Base-by-base conservation (phyloP, 345 rosid species). In the Bruguiera parviflora region DNA sequence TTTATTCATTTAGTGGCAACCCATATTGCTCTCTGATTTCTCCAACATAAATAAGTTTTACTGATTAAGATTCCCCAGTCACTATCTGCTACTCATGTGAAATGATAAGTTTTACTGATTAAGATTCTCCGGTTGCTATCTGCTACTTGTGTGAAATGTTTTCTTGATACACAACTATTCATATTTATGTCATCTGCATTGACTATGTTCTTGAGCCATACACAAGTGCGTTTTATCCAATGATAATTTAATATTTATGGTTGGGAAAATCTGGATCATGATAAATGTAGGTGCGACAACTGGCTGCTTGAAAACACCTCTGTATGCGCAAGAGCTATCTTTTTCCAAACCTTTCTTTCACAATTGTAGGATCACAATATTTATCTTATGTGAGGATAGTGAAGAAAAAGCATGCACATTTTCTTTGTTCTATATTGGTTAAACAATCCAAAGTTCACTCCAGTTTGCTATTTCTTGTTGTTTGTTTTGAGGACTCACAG, bases 401-500 rank as follows among this genome's bases (percentile, higher is more conserved):
- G 15, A 8, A 55, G 24, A 24, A 56, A 56, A 56, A 56, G 29
- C 25, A 56, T 10, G 13, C 1, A 22, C 5, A 2, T 9, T 56
- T 56, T 24, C 59, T 56, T 56, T 56, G 6, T 56, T 56, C 10
- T 10, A 16, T 56, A 27, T 10, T 56, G 31, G 18, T 56, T 21
- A 56, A 56, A 24, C 29, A 56, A 56, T 24, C 16, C 24, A 24
- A 27, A 56, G 59, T 56, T 25, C 3, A 19, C 7, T 37, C 55
- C 72, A 28, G 29, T 37, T 29, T 33, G 15, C 24, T 43, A 47
- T 60, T 35, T 28, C 51, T 9, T 22, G 59, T 35, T 22, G 39
- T 56, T 73, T 43, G 18, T 43, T 71, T 59, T 33, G 15, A 28
- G 67, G 66, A 64, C 81, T 78, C 20, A 80, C 20, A 49, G 43